Base-by-base conservation (phyloP, 1,139 yeast genomes). In the Yamadazyma jaroonii region DNA sequence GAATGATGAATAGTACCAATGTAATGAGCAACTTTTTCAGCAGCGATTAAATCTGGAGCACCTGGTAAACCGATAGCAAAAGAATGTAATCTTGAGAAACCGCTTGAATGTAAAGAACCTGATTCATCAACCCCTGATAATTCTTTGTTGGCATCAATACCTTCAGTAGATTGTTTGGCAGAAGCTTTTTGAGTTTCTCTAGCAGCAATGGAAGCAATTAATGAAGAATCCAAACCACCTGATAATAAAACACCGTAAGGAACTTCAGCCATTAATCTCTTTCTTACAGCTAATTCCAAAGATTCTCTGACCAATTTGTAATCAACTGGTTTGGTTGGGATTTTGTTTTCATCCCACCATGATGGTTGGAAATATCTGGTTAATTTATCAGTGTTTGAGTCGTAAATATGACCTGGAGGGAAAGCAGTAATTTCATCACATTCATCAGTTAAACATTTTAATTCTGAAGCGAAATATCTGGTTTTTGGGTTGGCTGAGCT, bases 371-470 rank as follows among this genome's bases (percentile, higher is more conserved):
- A 92, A 68, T 90, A 92, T 60, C 97, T 81, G 26, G 89, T 83
- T 54, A 86, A 57, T 63, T 84, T 61, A 64, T 85, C 97, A 43
- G 97, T 86, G 49, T 77, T 74, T 42, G 97, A 88, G 66, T 92
- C 98, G 64, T 88, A 92, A 40, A 90, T 82, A 59, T 92, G 97
- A 45, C 99, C 99, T 29, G 99, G 99, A 40, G 97, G 97, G 89
- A 92, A 92, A 23, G 97, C 95, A 44, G 71, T 60, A 61, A 92
- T 89, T 46, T 77, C 77, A 62, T 92, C 99, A 75, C 98, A 92
- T 67, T 87, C 96, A 52, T 88, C 97, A 42, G 83, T 78, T 52
- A 92, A 74, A 66, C 96, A 88, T 73, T 92, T 92, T 62, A 92
- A 76, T 69, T 92, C 99, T 38, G 95, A 84, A 29, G 98, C 95